A percentile compares a stretch with the other conserved stretches of the same genome.
These are phyloP conservation scores for Chlamydomonas reinhardtii DNA, from an alignment of 163 green algal genomes.

Conservation along the genomic window DNA sequence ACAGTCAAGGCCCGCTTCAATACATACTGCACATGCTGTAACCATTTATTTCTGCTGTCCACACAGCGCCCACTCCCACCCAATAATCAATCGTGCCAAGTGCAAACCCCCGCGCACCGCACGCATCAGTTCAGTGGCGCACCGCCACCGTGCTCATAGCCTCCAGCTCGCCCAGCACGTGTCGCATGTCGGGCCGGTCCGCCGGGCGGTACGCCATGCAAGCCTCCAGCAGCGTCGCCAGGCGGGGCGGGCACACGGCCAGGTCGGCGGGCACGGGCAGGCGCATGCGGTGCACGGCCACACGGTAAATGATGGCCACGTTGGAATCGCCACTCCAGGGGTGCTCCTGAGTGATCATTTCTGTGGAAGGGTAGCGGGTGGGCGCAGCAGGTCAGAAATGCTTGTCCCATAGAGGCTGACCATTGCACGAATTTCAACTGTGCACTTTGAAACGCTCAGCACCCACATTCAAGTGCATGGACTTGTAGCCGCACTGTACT, in stretches of 20 bases:
- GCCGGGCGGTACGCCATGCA: conserved; percentile 41
- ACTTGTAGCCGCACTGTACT: no score
- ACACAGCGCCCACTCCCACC: neutral
- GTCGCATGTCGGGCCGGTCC: conserved; percentile 18
- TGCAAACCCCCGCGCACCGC: neutral
- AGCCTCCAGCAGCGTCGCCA: conserved; percentile 20
- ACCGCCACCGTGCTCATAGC: neutral
- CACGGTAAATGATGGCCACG: conserved; percentile 64
- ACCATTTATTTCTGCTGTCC: no score
- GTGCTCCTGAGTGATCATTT: conserved; percentile 39
- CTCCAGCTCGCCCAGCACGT: conserved; percentile 30
- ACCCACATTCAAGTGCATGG: no score
- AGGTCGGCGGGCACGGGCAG: conserved; percentile 18
- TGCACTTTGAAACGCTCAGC: no score
- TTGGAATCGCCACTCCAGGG: conserved; percentile 56
- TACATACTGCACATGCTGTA: no score
- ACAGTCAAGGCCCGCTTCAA: no score
- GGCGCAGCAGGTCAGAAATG: no score
- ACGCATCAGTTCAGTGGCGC: neutral
- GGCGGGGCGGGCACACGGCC: conserved; percentile 7
- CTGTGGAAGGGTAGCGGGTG: no score
- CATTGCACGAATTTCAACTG: no score
- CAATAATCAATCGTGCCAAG: neutral
- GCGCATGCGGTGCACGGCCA: conserved; percentile 53
- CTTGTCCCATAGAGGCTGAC: no score